Evolutionary conservation across 2,329 filamentous ascomycete species (phyloP).

Genomic region (Xylariaceae sp.): DNA sequence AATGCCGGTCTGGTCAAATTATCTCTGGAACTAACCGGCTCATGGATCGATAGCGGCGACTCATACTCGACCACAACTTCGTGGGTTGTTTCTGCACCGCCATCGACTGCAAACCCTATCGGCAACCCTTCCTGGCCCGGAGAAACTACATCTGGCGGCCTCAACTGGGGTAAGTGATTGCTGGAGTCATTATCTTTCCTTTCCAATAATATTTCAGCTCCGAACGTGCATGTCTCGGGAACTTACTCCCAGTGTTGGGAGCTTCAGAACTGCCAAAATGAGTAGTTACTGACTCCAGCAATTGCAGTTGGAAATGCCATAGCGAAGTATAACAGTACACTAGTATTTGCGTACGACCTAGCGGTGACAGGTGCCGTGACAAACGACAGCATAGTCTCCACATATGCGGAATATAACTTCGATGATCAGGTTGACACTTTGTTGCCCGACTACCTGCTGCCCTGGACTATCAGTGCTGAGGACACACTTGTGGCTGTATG

Average conservation of each 20-base stretch:
- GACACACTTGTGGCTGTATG: constrained; percentile 26
- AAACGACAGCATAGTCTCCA: constrained; percentile 38
- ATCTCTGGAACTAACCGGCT: background rate
- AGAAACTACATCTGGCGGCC: constrained; percentile 35
- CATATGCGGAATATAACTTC: constrained; percentile 22
- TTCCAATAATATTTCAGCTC: too few relatives aligned
- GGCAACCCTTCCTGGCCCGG: constrained; percentile 50
- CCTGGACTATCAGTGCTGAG: constrained; percentile 11
- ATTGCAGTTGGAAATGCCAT: constrained; percentile 38
- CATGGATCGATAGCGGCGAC: constrained; percentile 33
- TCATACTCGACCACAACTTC: constrained; percentile 55
- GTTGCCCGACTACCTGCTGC: constrained; percentile 16
- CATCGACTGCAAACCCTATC: constrained; percentile 46
- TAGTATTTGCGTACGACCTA: constrained; percentile 40
- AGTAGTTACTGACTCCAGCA: too few relatives aligned
- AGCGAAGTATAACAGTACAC: constrained; percentile 33
- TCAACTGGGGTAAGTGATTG: too few relatives aligned
- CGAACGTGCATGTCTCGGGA: too few relatives aligned
- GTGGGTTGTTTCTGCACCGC: constrained; percentile 41
- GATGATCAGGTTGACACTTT: constrained; percentile 25
- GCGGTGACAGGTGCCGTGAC: constrained; percentile 42
- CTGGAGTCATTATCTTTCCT: too few relatives aligned
- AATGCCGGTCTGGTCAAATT: too few relatives aligned
- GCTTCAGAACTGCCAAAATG: too few relatives aligned
- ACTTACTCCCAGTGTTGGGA: too few relatives aligned